Percentiles rank a stretch among this genome's conserved stretches.
phyloP scores from a whole-genome alignment of 2,329 filamentous ascomycete species.

The Alternaria panax region DNA sequence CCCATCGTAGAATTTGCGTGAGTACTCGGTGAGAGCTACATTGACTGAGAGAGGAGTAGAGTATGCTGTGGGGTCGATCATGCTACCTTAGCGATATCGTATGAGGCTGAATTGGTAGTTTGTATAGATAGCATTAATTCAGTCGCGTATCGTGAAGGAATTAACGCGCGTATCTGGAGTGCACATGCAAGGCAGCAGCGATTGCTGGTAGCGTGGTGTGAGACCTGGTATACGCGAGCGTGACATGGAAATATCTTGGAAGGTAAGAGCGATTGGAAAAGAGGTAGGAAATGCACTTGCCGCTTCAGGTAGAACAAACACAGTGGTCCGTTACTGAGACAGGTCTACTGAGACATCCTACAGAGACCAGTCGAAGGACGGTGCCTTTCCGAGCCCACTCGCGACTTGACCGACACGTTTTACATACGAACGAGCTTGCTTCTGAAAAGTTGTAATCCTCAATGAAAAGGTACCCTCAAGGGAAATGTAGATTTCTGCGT shows the following conservation, averaged over 20 bases:
- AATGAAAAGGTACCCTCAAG: too few species aligned
- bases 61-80: not conserved
- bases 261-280: not conserved
- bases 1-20: constrained; percentile 42
- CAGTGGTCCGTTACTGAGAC: not conserved
- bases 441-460: too few species aligned
- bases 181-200: not conserved
- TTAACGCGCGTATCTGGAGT: not conserved
- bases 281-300: not conserved
- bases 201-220: not conserved
- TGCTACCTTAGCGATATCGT: not conserved
- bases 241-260: not conserved
- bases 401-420: not conserved
- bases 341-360: not conserved
- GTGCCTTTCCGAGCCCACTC: not conserved
- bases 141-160: not conserved
- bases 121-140: not conserved
- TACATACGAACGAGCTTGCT: not conserved
- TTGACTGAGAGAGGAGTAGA: not conserved
- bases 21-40: constrained; percentile 28
- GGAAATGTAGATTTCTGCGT: too few species aligned
- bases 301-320: constrained; percentile 8
- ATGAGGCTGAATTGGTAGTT: not conserved
- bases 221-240: not conserved
- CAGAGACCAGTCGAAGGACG: not conserved